Base-by-base conservation (phyloP, 768 basidiomycete genomes). In the Mrakia frigida region DNA sequence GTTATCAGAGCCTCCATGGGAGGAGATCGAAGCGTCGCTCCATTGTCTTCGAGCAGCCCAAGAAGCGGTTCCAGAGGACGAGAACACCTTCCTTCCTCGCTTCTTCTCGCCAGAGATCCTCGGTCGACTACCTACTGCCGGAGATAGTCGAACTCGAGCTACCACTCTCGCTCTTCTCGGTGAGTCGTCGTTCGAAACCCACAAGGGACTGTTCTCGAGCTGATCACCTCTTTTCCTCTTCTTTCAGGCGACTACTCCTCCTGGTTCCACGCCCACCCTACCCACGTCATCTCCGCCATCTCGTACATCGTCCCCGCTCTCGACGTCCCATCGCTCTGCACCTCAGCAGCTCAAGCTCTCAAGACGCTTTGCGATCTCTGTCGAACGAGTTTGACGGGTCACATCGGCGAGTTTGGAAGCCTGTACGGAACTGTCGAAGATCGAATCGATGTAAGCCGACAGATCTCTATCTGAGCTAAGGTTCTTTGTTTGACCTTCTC, bases 331-430 rank as follows among this genome's bases (percentile, higher is more conserved):
- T 68, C 77, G 0, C 78, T 84, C n/a, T 81, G 82, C 3, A 80
- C 82, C 0, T 87, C 89, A 11, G 93, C 93, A 1, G 93, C 94
- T 0, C 90, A 90, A 69, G 89, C 93, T 0, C 86, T 98, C 37
- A 89, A 92, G 56, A 91, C 93, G 74, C 83, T 97, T 4, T 97
- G 95, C 80, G 94, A 97, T 83, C 89, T 92, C 53, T 97, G 97
- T 81, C 86, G 95, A 73, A 86, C 86, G n/a, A 91, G 90, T 14
- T 85, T 97, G 18, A 92, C 93, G 2, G 88, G 89, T 9, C 92
- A 93, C 80, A 93, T 97, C 52, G 86, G 86, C 3, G 91, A 92
- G 0, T 96, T 98, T 82, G 91, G 90, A 6, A 89, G 90, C 77
- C 82, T 98, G 74, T 92, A 96, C 83, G 90, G 90, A 0, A 89